A percentile compares a stretch with the other conserved stretches of the same genome.
phyloP scores from a whole-genome alignment of 139 green algal species.

The Micractinium conductrix region DNA sequence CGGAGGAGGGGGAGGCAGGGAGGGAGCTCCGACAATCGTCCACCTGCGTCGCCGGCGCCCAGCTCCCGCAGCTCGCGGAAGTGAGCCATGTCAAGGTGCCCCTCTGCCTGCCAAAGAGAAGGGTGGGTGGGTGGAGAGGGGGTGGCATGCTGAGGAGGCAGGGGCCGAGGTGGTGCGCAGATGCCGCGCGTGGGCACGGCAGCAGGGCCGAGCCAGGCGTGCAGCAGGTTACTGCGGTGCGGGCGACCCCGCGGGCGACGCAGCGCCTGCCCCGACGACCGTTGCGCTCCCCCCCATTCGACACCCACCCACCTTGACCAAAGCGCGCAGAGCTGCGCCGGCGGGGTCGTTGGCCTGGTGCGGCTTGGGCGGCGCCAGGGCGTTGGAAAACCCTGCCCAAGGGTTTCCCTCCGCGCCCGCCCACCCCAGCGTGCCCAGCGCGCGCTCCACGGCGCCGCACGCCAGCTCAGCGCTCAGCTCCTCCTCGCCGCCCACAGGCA shows the following conservation, averaged over 20 bases:
- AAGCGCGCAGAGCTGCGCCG: conserved; percentile 18
- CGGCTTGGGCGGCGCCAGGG: conserved; percentile 54
- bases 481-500: conserved; percentile 48
- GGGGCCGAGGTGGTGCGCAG: too few relatives aligned
- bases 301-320: conserved; percentile 63
- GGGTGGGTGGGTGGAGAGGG: neutral
- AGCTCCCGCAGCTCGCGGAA: conserved; percentile 59
- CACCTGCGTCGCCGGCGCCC: conserved; percentile 89
- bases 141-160: too few relatives aligned
- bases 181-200: too few relatives aligned
- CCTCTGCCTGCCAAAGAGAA: neutral
- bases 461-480: conserved; percentile 29
- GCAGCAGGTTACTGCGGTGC: too few relatives aligned
- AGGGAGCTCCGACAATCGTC: too few relatives aligned
- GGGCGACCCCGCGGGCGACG: too few relatives aligned
- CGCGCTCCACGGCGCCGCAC: conserved; percentile 51
- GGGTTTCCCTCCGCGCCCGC: neutral
- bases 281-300: neutral
- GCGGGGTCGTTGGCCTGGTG: conserved; percentile 56
- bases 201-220: too few relatives aligned
- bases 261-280: too few relatives aligned
- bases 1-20: too few relatives aligned
- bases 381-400: conserved; percentile 9
- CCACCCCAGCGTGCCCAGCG: conserved; percentile 45
- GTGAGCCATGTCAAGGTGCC: neutral